phyloP scores from a whole-genome alignment of 1,139 yeast genomes.

The Geotrichum fermentans region DNA sequence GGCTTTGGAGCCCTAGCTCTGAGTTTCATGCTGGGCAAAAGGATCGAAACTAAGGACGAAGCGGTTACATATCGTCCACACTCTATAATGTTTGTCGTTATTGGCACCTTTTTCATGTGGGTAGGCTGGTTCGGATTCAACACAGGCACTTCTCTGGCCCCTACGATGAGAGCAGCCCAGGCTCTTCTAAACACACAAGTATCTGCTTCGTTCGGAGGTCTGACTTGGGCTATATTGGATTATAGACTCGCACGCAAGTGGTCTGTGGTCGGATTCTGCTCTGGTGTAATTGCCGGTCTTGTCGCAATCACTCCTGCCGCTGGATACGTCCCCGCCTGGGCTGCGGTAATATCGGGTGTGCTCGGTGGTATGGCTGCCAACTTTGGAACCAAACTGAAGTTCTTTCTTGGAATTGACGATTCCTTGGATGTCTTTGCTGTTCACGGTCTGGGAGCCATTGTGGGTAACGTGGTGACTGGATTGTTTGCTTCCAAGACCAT shows the following conservation, averaged over 20 bases:
- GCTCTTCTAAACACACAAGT: conserved; percentile 35
- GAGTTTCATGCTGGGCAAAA: conserved; percentile 51
- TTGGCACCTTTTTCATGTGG: conserved; percentile 56
- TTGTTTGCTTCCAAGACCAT: conserved; percentile 30
- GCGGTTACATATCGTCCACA: conserved; percentile 31
- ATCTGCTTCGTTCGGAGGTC: conserved; percentile 35
- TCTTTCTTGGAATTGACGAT: conserved; percentile 37
- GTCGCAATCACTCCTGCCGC: conserved; percentile 42
- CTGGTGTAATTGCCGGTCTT: conserved; percentile 40
- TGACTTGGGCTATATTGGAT: conserved; percentile 36
- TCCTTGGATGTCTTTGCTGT: conserved; percentile 38
- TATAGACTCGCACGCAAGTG: conserved; percentile 31
- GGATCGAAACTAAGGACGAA: conserved; percentile 6
- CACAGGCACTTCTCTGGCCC: conserved; percentile 69
- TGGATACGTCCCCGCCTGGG: conserved; percentile 38
- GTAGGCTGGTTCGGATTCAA: conserved; percentile 89
- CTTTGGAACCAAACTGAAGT: conserved; percentile 38
- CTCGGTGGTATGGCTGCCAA: conserved; percentile 38
- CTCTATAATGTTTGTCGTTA: conserved; percentile 39
- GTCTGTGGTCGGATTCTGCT: conserved; percentile 39
- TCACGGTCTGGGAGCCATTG: conserved; percentile 38
- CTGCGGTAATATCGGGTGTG: conserved; percentile 36
- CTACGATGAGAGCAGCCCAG: conserved; percentile 46
- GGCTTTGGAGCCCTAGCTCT: conserved; percentile 59
- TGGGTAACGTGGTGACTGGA: conserved; percentile 37